phyloP scores from a whole-genome alignment of 1,284 basidiomycete genomes.

The Prillingera fragicola region DNA sequence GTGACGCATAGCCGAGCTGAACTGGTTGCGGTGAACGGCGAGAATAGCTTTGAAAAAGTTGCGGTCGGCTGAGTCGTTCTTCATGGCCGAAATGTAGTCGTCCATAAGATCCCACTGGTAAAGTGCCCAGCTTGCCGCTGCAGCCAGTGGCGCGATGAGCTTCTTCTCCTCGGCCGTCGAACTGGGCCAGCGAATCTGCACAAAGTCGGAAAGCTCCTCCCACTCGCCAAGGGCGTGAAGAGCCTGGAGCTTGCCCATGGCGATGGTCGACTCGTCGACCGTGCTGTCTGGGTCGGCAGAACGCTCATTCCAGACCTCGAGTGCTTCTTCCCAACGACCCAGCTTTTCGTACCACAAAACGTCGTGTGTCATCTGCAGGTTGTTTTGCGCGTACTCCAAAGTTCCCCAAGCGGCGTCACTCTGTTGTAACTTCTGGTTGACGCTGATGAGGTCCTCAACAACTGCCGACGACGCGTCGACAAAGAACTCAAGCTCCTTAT shows the following conservation, averaged over 20 bases:
- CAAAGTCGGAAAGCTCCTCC: constrained; percentile 82
- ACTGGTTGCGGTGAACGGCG: constrained; percentile 93
- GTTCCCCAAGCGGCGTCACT: constrained; percentile 95
- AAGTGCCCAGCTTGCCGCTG: constrained; percentile 94
- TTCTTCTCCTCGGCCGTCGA: constrained; percentile 78
- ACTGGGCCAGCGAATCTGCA: constrained; percentile 82
- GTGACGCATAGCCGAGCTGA: constrained; percentile 79
- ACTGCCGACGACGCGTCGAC: constrained; percentile 66
- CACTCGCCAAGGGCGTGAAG: constrained; percentile 97
- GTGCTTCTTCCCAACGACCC: constrained; percentile 92
- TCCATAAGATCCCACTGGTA: constrained; percentile 99
- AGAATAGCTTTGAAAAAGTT: constrained; percentile 96
- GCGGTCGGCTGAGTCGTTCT: constrained; percentile 84
- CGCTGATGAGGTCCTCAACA: constrained; percentile 90
- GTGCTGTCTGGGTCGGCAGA: constrained; percentile 37
- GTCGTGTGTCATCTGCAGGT: constrained; percentile 49
- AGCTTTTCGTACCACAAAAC: constrained; percentile 91
- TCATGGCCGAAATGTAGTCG: constrained; percentile 92
- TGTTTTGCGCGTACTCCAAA: constrained; percentile 71
- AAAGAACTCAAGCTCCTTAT: constrained; percentile 98
- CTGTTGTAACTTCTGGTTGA: constrained; percentile 96
- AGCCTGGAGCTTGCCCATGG: constrained; percentile 86
- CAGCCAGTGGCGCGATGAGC: constrained; percentile 92
- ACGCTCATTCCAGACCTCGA: constrained; percentile 62
- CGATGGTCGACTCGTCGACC: constrained; percentile 65